Evolutionary conservation across 2,329 filamentous ascomycete genomes (phyloP), one percentile per base, ranked within the genome.

Genomic region (Trichoderma cornu-damae): DNA sequence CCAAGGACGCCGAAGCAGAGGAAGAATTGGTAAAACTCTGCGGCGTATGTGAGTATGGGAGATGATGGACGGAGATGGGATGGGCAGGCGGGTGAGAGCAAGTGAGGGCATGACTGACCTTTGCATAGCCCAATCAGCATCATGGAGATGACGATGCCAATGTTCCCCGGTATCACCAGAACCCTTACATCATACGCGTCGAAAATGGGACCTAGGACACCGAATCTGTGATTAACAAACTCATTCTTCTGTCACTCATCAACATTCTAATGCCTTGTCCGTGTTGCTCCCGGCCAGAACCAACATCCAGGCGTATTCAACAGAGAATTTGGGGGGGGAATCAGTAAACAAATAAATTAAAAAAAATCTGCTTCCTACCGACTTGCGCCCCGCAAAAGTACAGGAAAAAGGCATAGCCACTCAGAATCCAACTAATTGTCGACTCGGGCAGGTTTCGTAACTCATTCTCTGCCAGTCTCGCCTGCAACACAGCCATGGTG

Each of bases 351-450:
- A n/a, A n/a, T n/a, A n/a, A n/a, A n/a, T n/a, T n/a, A n/a, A 11
- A 37, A 3, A 6, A 44, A 28, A n/a, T 20, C 4, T n/a, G 7
- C 4, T 32, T n/a, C 62, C 50, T 43, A 60, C 69, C 87, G 40
- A 88, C 81, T 65, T 89, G 85, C 1, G 89, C 79, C 11, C 87
- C 87, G 49, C 85, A 83, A 65, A 89, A 86, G 68, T 89, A 88
- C 12, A 85, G 77, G 37, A 90, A 75, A 66, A 89, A 90, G 20
- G 83, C 78, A 64, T 87, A 90, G 49, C 87, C 73, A 62, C 84
- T 81, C 62, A 89, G 88, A 57, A 91, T 88, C 88, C 88, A 91
- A 1, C 85, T 86, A 32, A 86, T 80, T 5, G 75, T 78, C 9
- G 81, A 81, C 42, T 83, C 79, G 32, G 74, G 78, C 61, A 86